A percentile compares a stretch with the other conserved stretches of the same genome.
phyloP scores from a whole-genome alignment of 108 stramenopile genomes.

The Parietichytrium sp. region DNA sequence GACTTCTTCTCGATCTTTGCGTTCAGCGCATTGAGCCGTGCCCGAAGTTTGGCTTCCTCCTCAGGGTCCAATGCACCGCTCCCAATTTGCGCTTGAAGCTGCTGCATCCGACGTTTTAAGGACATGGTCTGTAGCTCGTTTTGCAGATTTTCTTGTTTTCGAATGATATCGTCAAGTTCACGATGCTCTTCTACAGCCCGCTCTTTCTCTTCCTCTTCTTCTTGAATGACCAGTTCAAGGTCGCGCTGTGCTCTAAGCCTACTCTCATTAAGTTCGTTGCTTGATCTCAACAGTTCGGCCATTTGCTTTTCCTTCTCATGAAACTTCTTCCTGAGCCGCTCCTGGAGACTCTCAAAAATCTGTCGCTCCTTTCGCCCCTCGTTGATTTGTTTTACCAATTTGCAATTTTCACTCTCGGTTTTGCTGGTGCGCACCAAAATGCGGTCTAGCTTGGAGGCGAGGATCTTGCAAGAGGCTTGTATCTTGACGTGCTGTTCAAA shows the following conservation, averaged over 20 bases:
- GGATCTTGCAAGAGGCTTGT: background rate
- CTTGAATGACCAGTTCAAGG: background rate
- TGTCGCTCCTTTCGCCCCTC: background rate
- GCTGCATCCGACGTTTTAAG: background rate
- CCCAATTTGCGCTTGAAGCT: background rate
- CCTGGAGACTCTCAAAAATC: background rate
- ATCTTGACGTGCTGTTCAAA: background rate
- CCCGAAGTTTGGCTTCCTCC: background rate
- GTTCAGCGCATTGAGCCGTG: background rate
- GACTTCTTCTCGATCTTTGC: slow-evolving; percentile 36
- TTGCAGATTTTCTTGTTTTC: slow-evolving; percentile 14
- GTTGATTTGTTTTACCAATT: background rate
- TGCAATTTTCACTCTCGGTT: background rate
- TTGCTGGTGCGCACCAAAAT: background rate
- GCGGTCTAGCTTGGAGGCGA: background rate
- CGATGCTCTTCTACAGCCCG: background rate
- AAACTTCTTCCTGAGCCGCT: background rate
- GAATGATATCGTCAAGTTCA: background rate
- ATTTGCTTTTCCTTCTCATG: slow-evolving; percentile 7
- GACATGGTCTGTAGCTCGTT: slow-evolving; percentile 17
- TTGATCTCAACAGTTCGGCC: background rate
- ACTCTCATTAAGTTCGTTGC: background rate
- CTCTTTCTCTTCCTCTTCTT: background rate
- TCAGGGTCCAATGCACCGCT: background rate
- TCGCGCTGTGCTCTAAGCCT: background rate